phyloP scores from a whole-genome alignment of 192 early-diverging fungal genomes.

The Cladochytrium replicatum region DNA sequence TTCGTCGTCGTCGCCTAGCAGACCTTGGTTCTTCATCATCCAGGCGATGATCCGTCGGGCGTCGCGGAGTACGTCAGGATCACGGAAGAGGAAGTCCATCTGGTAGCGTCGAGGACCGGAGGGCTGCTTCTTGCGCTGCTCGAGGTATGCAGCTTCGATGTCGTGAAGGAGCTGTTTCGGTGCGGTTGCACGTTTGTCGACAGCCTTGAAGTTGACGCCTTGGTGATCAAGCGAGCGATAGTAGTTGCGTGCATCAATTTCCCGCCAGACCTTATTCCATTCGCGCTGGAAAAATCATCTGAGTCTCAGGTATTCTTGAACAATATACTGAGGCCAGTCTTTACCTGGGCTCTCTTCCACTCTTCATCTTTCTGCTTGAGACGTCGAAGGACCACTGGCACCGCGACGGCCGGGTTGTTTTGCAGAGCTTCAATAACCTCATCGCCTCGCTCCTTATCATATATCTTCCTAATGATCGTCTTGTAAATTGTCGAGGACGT shows the following conservation, averaged over 20 bases:
- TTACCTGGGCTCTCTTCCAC: conserved; percentile 79
- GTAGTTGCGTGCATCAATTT: conserved; percentile 87
- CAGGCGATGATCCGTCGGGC: conserved; percentile 63
- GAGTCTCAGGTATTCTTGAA: background rate
- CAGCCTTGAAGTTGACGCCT: conserved; percentile 77
- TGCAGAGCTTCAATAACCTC: conserved; percentile 92
- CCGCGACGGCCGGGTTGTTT: conserved; percentile 78
- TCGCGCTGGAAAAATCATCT: conserved; percentile 78
- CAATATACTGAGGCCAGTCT: background rate
- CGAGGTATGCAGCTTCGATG: conserved; percentile 74
- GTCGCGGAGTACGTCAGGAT: conserved; percentile 66
- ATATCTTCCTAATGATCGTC: conserved; percentile 91
- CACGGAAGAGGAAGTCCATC: conserved; percentile 68
- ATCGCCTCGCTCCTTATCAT: conserved; percentile 71
- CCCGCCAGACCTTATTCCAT: conserved; percentile 95
- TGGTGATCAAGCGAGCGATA: conserved; percentile 93
- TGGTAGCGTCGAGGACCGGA: too few relatives aligned
- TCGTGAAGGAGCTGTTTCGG: conserved; percentile 72
- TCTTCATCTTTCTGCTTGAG: conserved; percentile 98
- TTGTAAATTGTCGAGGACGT: conserved; percentile 80
- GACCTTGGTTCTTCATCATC: conserved; percentile 56
- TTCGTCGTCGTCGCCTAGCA: conserved; percentile 48
- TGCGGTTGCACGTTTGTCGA: conserved; percentile 72
- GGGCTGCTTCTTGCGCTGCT: conserved; percentile 58
- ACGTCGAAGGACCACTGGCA: conserved; percentile 88